A percentile compares a stretch with the other conserved stretches of the same genome.
These are phyloP conservation scores for Geranium incanum DNA, from an alignment of 441 rosid species.

Conservation along the genomic window DNA sequence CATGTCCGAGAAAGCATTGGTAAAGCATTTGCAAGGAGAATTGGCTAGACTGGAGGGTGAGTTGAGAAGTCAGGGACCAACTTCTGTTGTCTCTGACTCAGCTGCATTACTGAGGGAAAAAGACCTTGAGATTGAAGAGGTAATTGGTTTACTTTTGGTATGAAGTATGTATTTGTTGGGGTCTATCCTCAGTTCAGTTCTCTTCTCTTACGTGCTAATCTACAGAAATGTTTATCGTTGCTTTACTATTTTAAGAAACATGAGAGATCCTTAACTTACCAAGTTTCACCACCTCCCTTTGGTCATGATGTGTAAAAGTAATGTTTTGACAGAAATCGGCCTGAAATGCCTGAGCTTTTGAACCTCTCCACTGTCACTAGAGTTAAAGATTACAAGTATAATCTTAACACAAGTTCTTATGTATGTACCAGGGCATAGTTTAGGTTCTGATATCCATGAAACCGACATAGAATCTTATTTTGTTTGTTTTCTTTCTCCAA, in stretches of 20 bases:
- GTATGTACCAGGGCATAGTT: neutral
- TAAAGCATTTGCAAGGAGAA: slow-evolving; percentile 81
- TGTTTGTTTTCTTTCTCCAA: slow-evolving; percentile 26
- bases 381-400: neutral
- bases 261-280: too few relatives aligned
- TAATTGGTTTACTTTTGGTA: slow-evolving; percentile 18
- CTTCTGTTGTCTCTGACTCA: slow-evolving; percentile 36
- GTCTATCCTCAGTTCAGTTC: neutral
- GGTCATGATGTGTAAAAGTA: too few relatives aligned
- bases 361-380: neutral
- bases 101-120: slow-evolving; percentile 45
- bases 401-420: neutral
- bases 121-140: slow-evolving; percentile 63
- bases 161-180: neutral
- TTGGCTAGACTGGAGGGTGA: slow-evolving; percentile 68
- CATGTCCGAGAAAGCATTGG: slow-evolving; percentile 82
- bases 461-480: neutral
- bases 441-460: neutral
- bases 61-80: slow-evolving; percentile 39
- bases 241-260: too few relatives aligned
- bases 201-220: too few relatives aligned
- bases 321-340: too few relatives aligned
- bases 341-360: too few relatives aligned
- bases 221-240: too few relatives aligned
- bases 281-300: too few relatives aligned